Evolutionary conservation across 2,329 filamentous ascomycete genomes (phyloP).

Genomic region (Penicillium sp.): DNA sequence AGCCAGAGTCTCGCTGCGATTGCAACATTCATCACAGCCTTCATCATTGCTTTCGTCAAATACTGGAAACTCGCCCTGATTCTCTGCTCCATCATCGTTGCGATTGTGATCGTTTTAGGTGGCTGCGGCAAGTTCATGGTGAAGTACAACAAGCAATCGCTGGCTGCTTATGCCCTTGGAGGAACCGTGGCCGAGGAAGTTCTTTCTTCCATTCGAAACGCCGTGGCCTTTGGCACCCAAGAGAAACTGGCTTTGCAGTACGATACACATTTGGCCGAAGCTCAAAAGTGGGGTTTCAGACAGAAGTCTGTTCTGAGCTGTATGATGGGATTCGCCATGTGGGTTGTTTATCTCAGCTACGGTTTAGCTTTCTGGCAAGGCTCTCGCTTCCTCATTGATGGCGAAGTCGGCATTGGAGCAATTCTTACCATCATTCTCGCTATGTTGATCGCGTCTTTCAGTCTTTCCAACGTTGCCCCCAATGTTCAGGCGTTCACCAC

Average conservation of each 20-base stretch:
- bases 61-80: conserved; percentile 74
- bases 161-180: conserved; percentile 35
- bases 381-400: conserved; percentile 38
- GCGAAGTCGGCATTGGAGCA: background rate
- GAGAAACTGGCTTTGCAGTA: conserved; percentile 1
- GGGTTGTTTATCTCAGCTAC: conserved; percentile 59
- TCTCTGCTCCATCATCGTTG: conserved; percentile 61
- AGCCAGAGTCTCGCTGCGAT: conserved; percentile 66
- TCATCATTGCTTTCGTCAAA: conserved; percentile 77
- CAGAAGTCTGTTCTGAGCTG: conserved; percentile 36
- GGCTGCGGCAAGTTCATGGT: conserved; percentile 44
- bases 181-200: conserved; percentile 50
- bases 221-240: background rate
- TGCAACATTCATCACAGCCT: conserved; percentile 75
- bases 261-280: conserved; percentile 49
- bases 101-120: conserved; percentile 52
- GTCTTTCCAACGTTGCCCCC: background rate
- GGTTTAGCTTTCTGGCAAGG: conserved; percentile 69
- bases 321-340: conserved; percentile 56
- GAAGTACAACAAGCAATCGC: conserved; percentile 50
- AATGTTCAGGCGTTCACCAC: conserved; percentile 1
- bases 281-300: conserved; percentile 1
- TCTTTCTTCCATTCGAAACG: conserved; percentile 47
- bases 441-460: background rate
- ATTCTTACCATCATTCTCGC: conserved; percentile 2